Evolutionary conservation across 75 land plant species (phyloP).

Genomic region (Pinus tabuliformis): DNA sequence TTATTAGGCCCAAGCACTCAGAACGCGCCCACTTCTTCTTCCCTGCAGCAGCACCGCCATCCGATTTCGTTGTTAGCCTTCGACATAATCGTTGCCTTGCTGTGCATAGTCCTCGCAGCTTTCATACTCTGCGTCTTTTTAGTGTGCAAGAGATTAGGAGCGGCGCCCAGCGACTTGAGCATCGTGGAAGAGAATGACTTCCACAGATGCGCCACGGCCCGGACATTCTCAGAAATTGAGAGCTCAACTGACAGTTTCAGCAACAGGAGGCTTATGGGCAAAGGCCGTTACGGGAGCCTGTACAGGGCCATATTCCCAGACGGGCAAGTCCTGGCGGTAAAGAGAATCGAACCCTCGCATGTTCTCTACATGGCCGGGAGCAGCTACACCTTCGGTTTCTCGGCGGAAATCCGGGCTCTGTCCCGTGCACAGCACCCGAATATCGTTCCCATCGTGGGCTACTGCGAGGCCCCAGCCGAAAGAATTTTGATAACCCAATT

Average conservation of each 20-base stretch:
- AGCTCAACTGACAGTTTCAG: too few species aligned
- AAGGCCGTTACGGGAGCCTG: conserved; percentile 16
- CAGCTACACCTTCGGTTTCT: conserved; percentile 18
- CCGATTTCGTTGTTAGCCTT: not conserved
- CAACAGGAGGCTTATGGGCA: too few species aligned
- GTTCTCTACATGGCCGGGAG: conserved; percentile 32
- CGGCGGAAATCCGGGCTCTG: conserved; percentile 27
- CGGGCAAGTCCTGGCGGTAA: conserved; percentile 24
- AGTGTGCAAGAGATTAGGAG: not conserved
- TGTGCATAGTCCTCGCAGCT: not conserved
- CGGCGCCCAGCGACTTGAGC: not conserved
- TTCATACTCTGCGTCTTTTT: conserved; percentile 1
- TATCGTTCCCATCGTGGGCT: conserved; percentile 35
- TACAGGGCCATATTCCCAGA: conserved; percentile 21
- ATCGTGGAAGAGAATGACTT: not conserved
- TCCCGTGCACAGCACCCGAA: conserved; percentile 47
- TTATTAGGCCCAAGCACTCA: too few species aligned
- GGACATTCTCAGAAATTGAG: too few species aligned
- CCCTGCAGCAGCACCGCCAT: too few species aligned
- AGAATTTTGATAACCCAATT: conserved; percentile 33
- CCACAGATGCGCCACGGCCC: too few species aligned
- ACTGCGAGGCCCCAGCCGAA: conserved; percentile 56
- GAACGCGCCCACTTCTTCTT: too few species aligned
- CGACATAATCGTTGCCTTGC: not conserved
- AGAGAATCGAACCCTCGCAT: conserved; percentile 35